Evolutionary conservation across 108 stramenopile genomes (phyloP).

Genomic region (Chaetoceros tenuissimus): DNA sequence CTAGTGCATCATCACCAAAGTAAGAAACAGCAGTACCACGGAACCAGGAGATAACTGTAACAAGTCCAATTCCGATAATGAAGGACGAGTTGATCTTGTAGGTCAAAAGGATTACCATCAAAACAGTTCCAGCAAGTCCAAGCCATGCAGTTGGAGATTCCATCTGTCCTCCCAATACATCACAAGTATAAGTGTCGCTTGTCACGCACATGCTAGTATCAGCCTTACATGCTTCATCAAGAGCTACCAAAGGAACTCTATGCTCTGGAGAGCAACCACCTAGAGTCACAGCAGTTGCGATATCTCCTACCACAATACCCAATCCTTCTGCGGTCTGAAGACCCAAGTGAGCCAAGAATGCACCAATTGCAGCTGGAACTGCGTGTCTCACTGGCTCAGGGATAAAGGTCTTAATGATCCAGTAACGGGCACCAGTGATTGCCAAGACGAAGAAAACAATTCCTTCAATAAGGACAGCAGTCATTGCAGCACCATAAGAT

Average conservation of each 20-base stretch:
- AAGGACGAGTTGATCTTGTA: constrained; percentile 27
- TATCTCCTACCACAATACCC: constrained; percentile 52
- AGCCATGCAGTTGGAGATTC: constrained; percentile 42
- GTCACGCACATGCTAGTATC: constrained; percentile 26
- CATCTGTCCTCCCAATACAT: constrained; percentile 45
- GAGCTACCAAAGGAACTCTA: constrained; percentile 42
- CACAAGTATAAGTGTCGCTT: constrained; percentile 58
- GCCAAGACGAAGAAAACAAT: constrained; percentile 49
- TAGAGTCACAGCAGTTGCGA: constrained; percentile 65
- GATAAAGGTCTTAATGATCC: constrained; percentile 30
- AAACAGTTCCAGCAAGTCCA: constrained; percentile 45
- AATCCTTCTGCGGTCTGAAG: constrained; percentile 61
- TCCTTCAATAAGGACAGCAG: constrained; percentile 60
- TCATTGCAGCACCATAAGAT: constrained; percentile 39
- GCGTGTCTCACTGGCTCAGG: constrained; percentile 58
- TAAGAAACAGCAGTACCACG: constrained; percentile 45
- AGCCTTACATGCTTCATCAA: constrained; percentile 33
- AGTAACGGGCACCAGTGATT: constrained; percentile 41
- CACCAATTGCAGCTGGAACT: constrained; percentile 61
- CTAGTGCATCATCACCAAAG: constrained; percentile 39
- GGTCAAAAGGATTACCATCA: constrained; percentile 31
- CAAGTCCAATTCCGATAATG: constrained; percentile 44
- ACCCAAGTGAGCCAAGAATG: constrained; percentile 60
- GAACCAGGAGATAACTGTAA: constrained; percentile 54
- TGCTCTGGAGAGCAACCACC: constrained; percentile 48